phyloP scores from a whole-genome alignment of 140 eudicot species.

The Anethum foeniculum region DNA sequence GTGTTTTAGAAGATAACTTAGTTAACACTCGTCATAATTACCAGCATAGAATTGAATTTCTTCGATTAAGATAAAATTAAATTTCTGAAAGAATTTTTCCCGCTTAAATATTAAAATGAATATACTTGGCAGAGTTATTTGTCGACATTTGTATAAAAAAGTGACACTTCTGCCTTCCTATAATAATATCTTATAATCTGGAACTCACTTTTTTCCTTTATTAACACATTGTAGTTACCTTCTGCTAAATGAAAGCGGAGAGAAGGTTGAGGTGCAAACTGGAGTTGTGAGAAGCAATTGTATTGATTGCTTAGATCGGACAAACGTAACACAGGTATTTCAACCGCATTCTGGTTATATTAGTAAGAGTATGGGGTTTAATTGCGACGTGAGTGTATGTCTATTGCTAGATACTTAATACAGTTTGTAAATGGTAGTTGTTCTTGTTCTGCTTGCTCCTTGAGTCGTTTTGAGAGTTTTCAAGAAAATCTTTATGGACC shows the following conservation, averaged over 20 bases:
- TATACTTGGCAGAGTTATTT: neutral
- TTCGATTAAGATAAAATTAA: neutral
- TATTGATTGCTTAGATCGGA: slow-evolving; percentile 94
- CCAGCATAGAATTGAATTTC: neutral
- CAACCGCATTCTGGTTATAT: neutral
- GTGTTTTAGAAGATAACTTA: neutral
- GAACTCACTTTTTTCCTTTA: neutral
- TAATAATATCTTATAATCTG: neutral
- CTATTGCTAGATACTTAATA: neutral
- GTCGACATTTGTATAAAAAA: neutral
- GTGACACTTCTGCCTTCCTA: neutral
- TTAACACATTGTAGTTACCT: slow-evolving; percentile 44
- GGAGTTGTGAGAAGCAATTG: slow-evolving; percentile 92
- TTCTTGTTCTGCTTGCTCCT: neutral
- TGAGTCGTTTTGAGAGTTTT: neutral
- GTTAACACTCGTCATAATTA: neutral
- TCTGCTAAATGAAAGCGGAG: slow-evolving; percentile 73
- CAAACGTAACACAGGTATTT: slow-evolving; percentile 85
- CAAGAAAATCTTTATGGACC: neutral
- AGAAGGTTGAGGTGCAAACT: slow-evolving; percentile 63
- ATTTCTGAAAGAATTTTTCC: neutral
- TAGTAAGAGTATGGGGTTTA: neutral
- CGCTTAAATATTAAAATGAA: neutral
- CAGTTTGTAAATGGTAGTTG: neutral
- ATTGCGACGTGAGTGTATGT: neutral